Conservation (phyloP, 371 early-diverging fungal species). For the Coemansia sp. region DNA sequence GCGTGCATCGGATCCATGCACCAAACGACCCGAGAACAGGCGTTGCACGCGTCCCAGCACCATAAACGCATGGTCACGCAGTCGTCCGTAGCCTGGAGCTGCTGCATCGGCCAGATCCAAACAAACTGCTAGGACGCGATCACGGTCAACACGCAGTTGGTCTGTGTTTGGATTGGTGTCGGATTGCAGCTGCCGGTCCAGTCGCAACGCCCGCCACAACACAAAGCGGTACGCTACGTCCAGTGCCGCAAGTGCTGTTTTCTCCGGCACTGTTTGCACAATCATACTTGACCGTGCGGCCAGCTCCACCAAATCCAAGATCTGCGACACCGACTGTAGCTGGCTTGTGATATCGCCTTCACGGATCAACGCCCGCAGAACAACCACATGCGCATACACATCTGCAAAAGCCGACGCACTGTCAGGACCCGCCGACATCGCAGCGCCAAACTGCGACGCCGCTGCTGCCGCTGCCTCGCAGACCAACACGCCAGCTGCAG, state of each 20-base stretch:
- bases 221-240: conserved; percentile 27
- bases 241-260: conserved; percentile 24
- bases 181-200: conserved; percentile 10
- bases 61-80: conserved; percentile 43
- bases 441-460: conserved; percentile 11
- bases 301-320: conserved; percentile 15
- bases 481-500: conserved; percentile 13
- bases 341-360: conserved; percentile 17
- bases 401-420: conserved; percentile 11
- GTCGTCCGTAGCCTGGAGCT: conserved; percentile 3
- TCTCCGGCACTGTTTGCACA: conserved; percentile 15
- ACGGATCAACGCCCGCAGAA: conserved; percentile 31
- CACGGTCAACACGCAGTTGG: conserved; percentile 17
- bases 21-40: conserved; percentile 30
- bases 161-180: background rate
- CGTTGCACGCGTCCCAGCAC: conserved; percentile 23
- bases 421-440: conserved; percentile 15
- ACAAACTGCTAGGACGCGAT: conserved; percentile 14
- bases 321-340: conserved; percentile 11
- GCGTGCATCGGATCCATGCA: conserved; percentile 4
- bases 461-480: conserved; percentile 19
- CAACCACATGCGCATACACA: conserved; percentile 23
- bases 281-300: conserved; percentile 7
- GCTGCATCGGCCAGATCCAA: conserved; percentile 11
- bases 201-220: conserved; percentile 34